Percentiles rank a stretch among this genome's conserved stretches.
phyloP scores from a whole-genome alignment of 2,329 filamentous ascomycete genomes.

The Alternaria consortialis region DNA sequence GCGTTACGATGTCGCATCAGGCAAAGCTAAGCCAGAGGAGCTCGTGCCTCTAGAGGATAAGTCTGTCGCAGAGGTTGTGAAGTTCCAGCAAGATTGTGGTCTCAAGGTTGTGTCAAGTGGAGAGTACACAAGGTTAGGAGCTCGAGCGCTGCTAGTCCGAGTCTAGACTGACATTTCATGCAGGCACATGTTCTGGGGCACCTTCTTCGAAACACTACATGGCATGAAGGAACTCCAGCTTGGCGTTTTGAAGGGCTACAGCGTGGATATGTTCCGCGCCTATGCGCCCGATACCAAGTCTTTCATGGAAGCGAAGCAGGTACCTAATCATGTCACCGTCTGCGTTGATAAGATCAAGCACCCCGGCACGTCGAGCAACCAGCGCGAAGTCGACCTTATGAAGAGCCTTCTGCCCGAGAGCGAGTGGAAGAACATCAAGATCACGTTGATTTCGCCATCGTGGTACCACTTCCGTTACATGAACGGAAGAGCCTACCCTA shows the following conservation, averaged over 20 bases:
- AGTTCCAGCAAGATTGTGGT: slow-evolving; percentile 69
- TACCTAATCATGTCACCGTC: slow-evolving; percentile 64
- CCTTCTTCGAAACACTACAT: slow-evolving; percentile 64
- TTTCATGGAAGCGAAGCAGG: slow-evolving; percentile 66
- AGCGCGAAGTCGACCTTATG: slow-evolving; percentile 68
- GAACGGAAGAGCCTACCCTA: slow-evolving; percentile 58
- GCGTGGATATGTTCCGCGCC: slow-evolving; percentile 63
- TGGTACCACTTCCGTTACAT: slow-evolving; percentile 75
- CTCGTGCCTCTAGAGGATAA: slow-evolving; percentile 70
- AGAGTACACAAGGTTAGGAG: slow-evolving; percentile 63
- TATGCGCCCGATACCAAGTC: slow-evolving; percentile 70
- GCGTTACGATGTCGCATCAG: slow-evolving; percentile 60
- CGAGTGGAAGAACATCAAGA: slow-evolving; percentile 71
- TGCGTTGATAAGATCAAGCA: slow-evolving; percentile 68
- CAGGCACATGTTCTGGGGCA: slow-evolving; percentile 65
- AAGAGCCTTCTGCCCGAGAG: slow-evolving; percentile 67
- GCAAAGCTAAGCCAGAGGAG: slow-evolving; percentile 58
- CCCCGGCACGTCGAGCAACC: slow-evolving; percentile 63
- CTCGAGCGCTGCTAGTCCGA: background rate
- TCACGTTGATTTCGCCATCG: slow-evolving; percentile 72
- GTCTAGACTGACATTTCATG: slow-evolving; percentile 19
- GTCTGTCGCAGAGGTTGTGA: slow-evolving; percentile 71
- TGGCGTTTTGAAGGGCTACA: slow-evolving; percentile 54
- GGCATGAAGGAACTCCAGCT: slow-evolving; percentile 63
- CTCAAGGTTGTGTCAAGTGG: slow-evolving; percentile 73